These are phyloP conservation scores for Gnetum montanum DNA, from an alignment of 75 land plant species.

Conservation along the genomic window DNA sequence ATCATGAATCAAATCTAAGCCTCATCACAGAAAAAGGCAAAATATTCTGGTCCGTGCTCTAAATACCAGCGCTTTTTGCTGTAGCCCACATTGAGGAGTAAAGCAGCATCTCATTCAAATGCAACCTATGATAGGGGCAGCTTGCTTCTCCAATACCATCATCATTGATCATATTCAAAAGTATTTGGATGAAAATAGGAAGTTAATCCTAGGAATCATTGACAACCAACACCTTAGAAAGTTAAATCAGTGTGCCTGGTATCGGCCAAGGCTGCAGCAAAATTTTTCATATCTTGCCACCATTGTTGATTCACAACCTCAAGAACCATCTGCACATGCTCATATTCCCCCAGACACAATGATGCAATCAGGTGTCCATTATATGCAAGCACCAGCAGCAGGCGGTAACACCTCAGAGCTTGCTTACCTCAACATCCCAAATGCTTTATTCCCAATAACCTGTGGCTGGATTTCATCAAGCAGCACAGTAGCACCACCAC, in stretches of 20 bases:
- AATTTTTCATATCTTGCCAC: slow-evolving; percentile 28
- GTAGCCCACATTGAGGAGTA: too few relatives aligned
- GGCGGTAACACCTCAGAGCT: too few relatives aligned
- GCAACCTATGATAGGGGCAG: slow-evolving; percentile 54
- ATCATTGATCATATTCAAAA: slow-evolving; percentile 69
- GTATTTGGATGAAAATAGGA: slow-evolving; percentile 90
- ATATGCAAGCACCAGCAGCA: slow-evolving; percentile 20
- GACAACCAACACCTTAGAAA: slow-evolving; percentile 68
- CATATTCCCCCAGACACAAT: slow-evolving; percentile 13
- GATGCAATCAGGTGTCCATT: slow-evolving; percentile 14
- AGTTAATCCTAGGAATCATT: slow-evolving; percentile 76
- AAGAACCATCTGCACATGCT: slow-evolving; percentile 10
- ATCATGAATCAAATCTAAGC: too few relatives aligned
- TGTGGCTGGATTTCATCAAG: neutral
- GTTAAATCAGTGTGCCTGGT: slow-evolving; percentile 50
- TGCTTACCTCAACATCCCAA: neutral
- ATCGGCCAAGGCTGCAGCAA: slow-evolving; percentile 20
- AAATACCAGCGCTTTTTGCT: too few relatives aligned
- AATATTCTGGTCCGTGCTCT: too few relatives aligned
- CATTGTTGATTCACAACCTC: slow-evolving; percentile 28
- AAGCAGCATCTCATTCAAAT: slow-evolving; percentile 44
- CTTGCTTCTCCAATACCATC: slow-evolving; percentile 35
- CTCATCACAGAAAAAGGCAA: too few relatives aligned
- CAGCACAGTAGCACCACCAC: slow-evolving; percentile 16
- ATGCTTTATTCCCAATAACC: neutral